These are phyloP conservation scores for Malus sieversii DNA, from an alignment of 306 rosid genomes.

Conservation along the genomic window DNA sequence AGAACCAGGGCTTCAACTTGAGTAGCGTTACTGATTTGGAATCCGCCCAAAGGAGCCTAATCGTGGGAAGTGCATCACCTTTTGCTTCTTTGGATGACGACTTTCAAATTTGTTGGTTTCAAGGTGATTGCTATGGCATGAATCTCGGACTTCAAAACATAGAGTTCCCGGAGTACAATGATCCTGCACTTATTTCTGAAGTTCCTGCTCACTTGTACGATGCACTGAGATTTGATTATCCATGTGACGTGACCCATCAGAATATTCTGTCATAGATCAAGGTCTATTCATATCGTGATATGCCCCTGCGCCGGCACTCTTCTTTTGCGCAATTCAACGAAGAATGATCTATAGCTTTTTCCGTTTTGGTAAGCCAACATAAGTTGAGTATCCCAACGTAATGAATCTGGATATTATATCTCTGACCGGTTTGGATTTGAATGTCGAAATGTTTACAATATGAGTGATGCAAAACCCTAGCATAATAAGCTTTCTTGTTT, in stretches of 20 bases:
- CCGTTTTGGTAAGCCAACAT: conserved; percentile 24
- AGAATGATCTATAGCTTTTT: conserved; percentile 30
- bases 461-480: conserved; percentile 39
- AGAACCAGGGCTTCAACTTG: conserved; percentile 40
- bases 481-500: conserved; percentile 40
- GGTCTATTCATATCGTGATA: conserved; percentile 66
- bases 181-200: conserved; percentile 49
- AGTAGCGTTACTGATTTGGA: conserved; percentile 47
- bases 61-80: conserved; percentile 38
- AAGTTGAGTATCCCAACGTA: conserved; percentile 23
- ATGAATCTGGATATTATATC: conserved; percentile 43
- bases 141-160: conserved; percentile 42
- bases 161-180: conserved; percentile 48
- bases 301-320: conserved; percentile 19
- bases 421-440: conserved; percentile 49
- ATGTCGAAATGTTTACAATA: conserved; percentile 43
- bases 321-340: conserved; percentile 18
- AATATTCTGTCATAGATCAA: conserved; percentile 58
- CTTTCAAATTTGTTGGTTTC: conserved; percentile 42
- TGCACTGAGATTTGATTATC: conserved; percentile 35
- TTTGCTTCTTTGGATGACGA: conserved; percentile 52
- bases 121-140: conserved; percentile 43
- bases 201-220: conserved; percentile 54
- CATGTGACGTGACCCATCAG: conserved; percentile 44
- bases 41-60: conserved; percentile 37